Percentiles rank a stretch among this genome's conserved stretches.
phyloP scores from a whole-genome alignment of 129 eudicot genomes.

The carrot (Daucus carota) region DNA sequence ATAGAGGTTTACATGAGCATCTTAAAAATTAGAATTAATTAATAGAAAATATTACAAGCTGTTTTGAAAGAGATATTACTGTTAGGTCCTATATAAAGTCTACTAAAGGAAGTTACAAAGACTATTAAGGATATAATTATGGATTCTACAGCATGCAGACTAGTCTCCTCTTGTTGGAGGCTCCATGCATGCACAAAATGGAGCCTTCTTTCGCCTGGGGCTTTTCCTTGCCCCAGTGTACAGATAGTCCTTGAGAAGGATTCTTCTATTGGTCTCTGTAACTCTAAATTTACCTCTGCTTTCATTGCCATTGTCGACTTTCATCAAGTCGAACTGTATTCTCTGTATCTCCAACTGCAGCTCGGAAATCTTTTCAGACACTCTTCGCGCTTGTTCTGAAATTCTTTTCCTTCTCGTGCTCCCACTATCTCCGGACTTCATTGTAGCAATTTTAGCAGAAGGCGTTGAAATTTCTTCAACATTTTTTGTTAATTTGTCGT shows the following conservation, averaged over 20 bases:
- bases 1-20: constrained; percentile 22
- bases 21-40: constrained; percentile 12
- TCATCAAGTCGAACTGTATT: constrained; percentile 71
- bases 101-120: neutral
- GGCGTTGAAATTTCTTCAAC: constrained; percentile 30
- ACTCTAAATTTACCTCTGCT: constrained; percentile 32
- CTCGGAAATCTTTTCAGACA: constrained; percentile 77
- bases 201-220: constrained; percentile 48
- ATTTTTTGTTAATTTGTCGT: constrained; percentile 53
- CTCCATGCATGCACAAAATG: constrained; percentile 76
- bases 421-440: constrained; percentile 38
- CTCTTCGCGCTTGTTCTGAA: constrained; percentile 60
- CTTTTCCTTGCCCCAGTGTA: constrained; percentile 49
- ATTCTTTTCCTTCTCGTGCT: constrained; percentile 48
- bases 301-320: constrained; percentile 49
- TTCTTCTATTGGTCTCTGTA: constrained; percentile 50
- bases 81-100: neutral
- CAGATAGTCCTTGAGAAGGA: constrained; percentile 66
- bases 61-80: constrained; percentile 1
- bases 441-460: constrained; percentile 17
- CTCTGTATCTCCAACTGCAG: constrained; percentile 85
- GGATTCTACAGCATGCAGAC: constrained; percentile 4
- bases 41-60: constrained; percentile 6
- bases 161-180: constrained; percentile 67
- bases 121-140: neutral